Evolutionary conservation across 2,329 filamentous ascomycete genomes (phyloP), one percentile per base, ranked within the genome.

Genomic region (Alternaria tenuissima): DNA sequence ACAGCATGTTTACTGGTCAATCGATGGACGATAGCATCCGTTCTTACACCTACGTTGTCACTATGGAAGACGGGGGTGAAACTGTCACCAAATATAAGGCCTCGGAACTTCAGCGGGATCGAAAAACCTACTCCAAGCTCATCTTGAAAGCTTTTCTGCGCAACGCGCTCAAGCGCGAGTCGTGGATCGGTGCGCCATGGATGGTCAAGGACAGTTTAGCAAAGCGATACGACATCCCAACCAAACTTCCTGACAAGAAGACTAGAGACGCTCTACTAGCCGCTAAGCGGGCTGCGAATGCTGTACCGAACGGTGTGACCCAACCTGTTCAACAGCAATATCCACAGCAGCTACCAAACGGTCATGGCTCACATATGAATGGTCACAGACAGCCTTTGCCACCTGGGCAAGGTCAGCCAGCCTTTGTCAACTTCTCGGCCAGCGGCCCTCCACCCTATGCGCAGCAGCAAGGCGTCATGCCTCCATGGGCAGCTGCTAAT

Each of bases 141-240:
- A 94, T 97, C 77, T 84, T 99, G 41, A 89, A 94, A 34, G 93
- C 93, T 6, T 99, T 97, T 67, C 92, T 99, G 65, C 97, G 97
- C 76, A 94, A 96, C 78, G 95, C 93, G 0, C 91, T 97, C n/a
- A 91, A 89, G 2, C 85, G 94, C 62, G 95, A 98, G 73, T 88
- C 93, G 4, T 98, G 94, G 93, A 94, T 89, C 62, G 94, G 94
- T n/a, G 95, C 95, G 0, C 94, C 95, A 0, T 99, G 95, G 95
- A 82, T 96, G 56, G 94, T 98, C 18, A 97, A 96, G 80, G 86
- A 91, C 36, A 89, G 93, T 55, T 89, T 96, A 60, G 95, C 95
- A 1, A 87, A 88, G 46, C 86, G 89, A 64, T 97, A 95, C 78
- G 89, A 92, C 63, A 95, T 99, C 64, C 93, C 89, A n/a, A 94